Base-by-base conservation (phyloP, 768 basidiomycete genomes). In the Panaeolus cyanescens region DNA sequence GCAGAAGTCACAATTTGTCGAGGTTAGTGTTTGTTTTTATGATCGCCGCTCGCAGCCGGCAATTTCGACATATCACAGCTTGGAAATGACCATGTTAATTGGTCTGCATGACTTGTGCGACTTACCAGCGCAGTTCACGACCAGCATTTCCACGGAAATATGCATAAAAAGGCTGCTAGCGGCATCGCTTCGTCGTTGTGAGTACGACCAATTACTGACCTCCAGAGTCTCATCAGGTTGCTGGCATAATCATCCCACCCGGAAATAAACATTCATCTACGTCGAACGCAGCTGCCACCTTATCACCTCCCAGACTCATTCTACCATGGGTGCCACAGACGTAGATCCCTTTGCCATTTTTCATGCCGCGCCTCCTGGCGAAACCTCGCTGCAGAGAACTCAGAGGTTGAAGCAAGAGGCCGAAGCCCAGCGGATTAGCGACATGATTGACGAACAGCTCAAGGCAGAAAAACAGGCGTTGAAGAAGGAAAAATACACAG, bases 271-370 rank as follows among this genome's bases (percentile, higher is more conserved):
- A 50, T 50, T 50, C 45, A 28, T 50, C 22, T 25, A 30, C n/a
- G n/a, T n/a, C n/a, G n/a, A 12, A 25, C 45, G 9, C 9, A 4
- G 8, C 19, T 45, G 55, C 54, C 54, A 22, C 22, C 32, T 54
- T 54, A 32, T 33, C 25, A 56, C 31, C 20, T 28, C 19, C 15
- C 17, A 13, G 30, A 50, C 45, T 25, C 45, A 22, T 28, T 3
- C 37, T 28, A 58, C 30, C 45, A 72, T 71, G 70, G 68, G 67
- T 32, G 53, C 53, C 31, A 62, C 62, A 25, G 72, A 68, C 7
- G 58, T 62, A 28, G 90, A 92, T 75, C 90, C 90, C 0, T 77
- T 92, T 34, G 77, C 82, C 13, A 71, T 77, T 17, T 81, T 86
- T 65, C 79, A 83, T 15, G 72, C 79, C 0, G 88, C 90, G 0